Evolutionary conservation across 768 basidiomycete genomes (phyloP).

Genomic region (Termitomyces sp.): DNA sequence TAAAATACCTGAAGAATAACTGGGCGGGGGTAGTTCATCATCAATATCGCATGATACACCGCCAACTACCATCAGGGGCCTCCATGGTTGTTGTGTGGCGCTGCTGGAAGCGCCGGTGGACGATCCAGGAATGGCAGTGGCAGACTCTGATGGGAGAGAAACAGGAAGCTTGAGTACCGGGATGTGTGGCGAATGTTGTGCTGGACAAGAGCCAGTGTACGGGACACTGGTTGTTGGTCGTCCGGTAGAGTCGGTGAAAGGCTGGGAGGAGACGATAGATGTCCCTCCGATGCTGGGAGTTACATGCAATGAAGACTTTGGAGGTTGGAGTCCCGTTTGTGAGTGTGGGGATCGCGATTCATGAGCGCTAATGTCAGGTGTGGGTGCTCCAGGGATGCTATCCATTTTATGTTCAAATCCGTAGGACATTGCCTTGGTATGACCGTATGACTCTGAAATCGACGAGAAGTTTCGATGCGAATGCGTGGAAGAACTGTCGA

Average conservation of each 20-base stretch:
- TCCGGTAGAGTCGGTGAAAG: too few species aligned
- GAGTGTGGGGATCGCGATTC: background rate
- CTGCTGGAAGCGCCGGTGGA: background rate
- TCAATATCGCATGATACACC: background rate
- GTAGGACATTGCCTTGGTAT: background rate
- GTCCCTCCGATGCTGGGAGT: background rate
- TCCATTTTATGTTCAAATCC: background rate
- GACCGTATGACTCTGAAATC: background rate
- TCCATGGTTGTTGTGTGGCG: background rate
- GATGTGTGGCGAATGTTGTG: background rate
- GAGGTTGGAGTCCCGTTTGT: background rate
- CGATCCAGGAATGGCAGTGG: background rate
- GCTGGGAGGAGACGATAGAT: background rate
- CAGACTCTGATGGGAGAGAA: background rate
- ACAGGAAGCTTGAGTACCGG: background rate
- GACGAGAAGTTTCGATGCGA: background rate
- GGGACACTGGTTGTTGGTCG: background rate
- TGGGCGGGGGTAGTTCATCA: background rate
- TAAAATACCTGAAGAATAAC: background rate
- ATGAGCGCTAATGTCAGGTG: background rate
- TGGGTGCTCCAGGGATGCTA: background rate
- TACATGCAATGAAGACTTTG: background rate
- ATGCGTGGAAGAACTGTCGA: background rate
- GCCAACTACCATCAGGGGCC: background rate
- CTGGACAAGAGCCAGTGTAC: background rate